Evolutionary conservation across 345 rosid genomes (phyloP), one percentile per base, ranked within the genome.

Genomic region (Hypericum perforatum): DNA sequence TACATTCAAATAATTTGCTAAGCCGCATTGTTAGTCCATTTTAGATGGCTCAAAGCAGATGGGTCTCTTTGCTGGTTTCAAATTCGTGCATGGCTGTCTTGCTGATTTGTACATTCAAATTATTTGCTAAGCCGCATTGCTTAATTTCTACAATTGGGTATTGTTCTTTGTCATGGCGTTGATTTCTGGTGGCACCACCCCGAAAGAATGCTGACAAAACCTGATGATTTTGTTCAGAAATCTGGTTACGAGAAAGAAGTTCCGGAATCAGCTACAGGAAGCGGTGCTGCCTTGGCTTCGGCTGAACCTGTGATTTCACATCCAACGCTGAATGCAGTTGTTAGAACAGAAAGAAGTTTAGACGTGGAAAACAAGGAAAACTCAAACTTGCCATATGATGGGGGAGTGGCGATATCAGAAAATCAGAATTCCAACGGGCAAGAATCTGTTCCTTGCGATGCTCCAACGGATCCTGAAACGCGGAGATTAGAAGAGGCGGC

Each of bases 401-500:
- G 60, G 37, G 74, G 39, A 11, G 10, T 56, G 13, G 64, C 67
- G 47, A 59, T 77, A 41, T 65, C 48, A 15, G 79, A 66, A 38
- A 45, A 49, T 29, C 73, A 72, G 66, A 64, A 62, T 56, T 42
- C 63, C 60, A 76, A 69, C 49, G 59, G 56, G 11, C 79, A 74
- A 56, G 61, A 39, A 45, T 59, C 63, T 16, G 16, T 49, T 16
- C 60, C 45, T 39, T 57, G 65, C 49, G 65, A 53, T 58, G 64
- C 29, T 16, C 70, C 62, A 12, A 57, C 72, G 38, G 77, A 81
- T 56, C 78, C 80, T 47, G 87, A 78, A 66, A 81, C 65, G 66
- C 54, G 64, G 22, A 76, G 64, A 59, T 73, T 59, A 58, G 89
- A 82, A 70, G 59, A 70, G 57, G 87, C 98, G 46, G 89, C 92